Percentiles rank a stretch among this genome's conserved stretches.
phyloP scores from a whole-genome alignment of 768 basidiomycete genomes.

The Guyanaporus albipodus region DNA sequence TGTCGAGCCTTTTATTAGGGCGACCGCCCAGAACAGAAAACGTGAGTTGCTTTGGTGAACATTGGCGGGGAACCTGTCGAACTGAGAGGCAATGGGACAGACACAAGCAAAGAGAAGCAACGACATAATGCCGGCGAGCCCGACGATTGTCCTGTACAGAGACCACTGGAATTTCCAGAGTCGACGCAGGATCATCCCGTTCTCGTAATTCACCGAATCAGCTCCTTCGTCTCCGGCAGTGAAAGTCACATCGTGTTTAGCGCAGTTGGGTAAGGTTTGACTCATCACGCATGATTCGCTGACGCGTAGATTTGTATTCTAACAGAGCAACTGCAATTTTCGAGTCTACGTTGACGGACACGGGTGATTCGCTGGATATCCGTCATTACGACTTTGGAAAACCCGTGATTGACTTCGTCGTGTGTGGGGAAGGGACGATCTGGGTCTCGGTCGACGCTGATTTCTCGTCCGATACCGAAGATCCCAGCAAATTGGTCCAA shows the following conservation, averaged over 20 bases:
- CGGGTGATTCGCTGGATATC: conserved; percentile 24
- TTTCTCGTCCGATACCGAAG: conserved; percentile 28
- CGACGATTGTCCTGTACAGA: conserved; percentile 8
- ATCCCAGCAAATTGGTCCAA: conserved; percentile 24
- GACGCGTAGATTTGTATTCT: background rate
- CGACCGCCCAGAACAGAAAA: conserved; percentile 31
- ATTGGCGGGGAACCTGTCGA: conserved; percentile 11
- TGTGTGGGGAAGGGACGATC: conserved; percentile 35
- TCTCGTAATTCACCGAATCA: conserved; percentile 57
- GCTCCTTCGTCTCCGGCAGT: conserved; percentile 37
- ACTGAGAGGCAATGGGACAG: conserved; percentile 15
- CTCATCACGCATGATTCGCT: background rate
- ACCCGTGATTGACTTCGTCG: conserved; percentile 59
- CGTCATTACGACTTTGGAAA: conserved; percentile 46
- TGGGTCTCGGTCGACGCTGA: conserved; percentile 50
- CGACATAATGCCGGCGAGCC: conserved; percentile 20
- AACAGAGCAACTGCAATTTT: conserved; percentile 69
- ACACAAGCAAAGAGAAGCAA: conserved; percentile 21
- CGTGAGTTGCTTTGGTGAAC: conserved; percentile 27
- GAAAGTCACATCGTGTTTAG: conserved; percentile 55
- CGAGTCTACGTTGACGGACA: conserved; percentile 35
- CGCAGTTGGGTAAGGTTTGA: conserved; percentile 60
- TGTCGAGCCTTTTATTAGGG: conserved; percentile 46
- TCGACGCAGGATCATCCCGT: conserved; percentile 30
- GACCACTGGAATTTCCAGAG: conserved; percentile 7